Evolutionary conservation across 768 basidiomycete species (phyloP), one percentile per base, ranked within the genome.

Genomic region (Mycena galericulata): DNA sequence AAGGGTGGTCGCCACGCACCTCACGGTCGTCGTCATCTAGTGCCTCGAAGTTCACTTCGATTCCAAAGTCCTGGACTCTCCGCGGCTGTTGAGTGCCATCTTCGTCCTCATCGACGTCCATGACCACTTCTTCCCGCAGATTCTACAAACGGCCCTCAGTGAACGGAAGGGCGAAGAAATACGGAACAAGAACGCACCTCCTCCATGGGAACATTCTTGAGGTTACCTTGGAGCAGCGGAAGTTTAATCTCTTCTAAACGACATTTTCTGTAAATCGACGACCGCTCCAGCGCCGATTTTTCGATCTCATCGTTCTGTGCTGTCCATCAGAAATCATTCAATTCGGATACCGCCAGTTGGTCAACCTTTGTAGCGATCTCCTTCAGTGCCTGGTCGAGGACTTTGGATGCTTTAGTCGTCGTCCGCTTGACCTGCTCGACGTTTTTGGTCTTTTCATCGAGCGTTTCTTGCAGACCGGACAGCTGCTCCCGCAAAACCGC

Each of bases 51-150:
- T 98, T 89, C 41, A 98, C 91, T 73, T 96, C 93, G 56, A 99
- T 90, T 9, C 95, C 97, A 72, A 91, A 97, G 74, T 96, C 92
- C 12, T 89, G 86, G 2, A 92, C 90, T 62, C 84, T 82, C 68
- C 88, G 92, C 1, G 91, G 88, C 51, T 85, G 86, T 74, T 96
- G 95, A 4, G 91, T 90, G 7, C 87, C 92, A 41, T 93, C 88
- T 55, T 96, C 96, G 68, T 95, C 93, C 50, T 93, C 93, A 66
- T 98, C 97, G 4, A 97, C 85, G 69, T 96, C 94, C 96, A 98
- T 98, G 3, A 90, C 92, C 40, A 94, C 90, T 79, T 93, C 94
- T 36, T 95, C 92, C 6, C 91, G 90, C 24, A 93, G 85, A 73
- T 92, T 92, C 94, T 93, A 67, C 41, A 56, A 60, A 55, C n/a